These are phyloP conservation scores for Penicillium corylophilum DNA, from an alignment of 2,329 filamentous ascomycete species.

Conservation along the genomic window DNA sequence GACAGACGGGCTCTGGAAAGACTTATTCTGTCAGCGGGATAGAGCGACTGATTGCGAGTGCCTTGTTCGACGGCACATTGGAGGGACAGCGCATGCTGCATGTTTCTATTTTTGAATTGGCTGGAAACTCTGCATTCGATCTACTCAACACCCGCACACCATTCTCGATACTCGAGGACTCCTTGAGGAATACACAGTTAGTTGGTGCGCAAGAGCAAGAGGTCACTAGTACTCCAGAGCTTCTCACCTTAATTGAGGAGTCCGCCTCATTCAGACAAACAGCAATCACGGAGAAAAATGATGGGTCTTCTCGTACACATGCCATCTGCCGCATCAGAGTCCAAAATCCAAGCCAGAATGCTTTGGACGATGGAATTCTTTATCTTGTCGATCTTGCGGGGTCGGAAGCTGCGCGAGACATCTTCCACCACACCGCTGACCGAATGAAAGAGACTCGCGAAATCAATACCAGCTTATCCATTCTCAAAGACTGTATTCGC, in stretches of 20 bases:
- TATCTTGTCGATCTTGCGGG: slow-evolving; percentile 91
- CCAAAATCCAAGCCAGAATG: slow-evolving; percentile 1
- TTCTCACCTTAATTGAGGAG: slow-evolving; percentile 76
- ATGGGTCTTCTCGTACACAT: slow-evolving; percentile 86
- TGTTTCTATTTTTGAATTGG: slow-evolving; percentile 90
- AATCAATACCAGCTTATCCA: slow-evolving; percentile 52
- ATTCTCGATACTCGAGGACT: slow-evolving; percentile 58
- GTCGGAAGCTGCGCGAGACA: slow-evolving; percentile 51
- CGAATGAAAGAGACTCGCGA: slow-evolving; percentile 50
- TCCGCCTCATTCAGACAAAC: slow-evolving; percentile 87
- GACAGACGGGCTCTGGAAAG: slow-evolving; percentile 93
- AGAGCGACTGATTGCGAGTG: slow-evolving; percentile 65
- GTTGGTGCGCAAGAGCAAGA: slow-evolving; percentile 90
- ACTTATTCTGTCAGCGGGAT: slow-evolving; percentile 95
- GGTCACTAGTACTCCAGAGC: slow-evolving; percentile 73
- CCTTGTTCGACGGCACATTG: slow-evolving; percentile 30
- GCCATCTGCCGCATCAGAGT: slow-evolving; percentile 63
- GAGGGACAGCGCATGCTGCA: slow-evolving; percentile 61
- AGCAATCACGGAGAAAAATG: slow-evolving; percentile 94
- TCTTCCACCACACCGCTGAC: slow-evolving; percentile 39
- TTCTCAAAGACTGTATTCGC: slow-evolving; percentile 55
- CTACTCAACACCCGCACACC: slow-evolving; percentile 60
- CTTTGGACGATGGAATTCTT: slow-evolving; percentile 68
- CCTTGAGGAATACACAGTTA: slow-evolving; percentile 71
- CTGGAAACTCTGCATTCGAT: slow-evolving; percentile 86